phyloP scores from a whole-genome alignment of 768 basidiomycete genomes.

The Xerocomellus chrysenteron region DNA sequence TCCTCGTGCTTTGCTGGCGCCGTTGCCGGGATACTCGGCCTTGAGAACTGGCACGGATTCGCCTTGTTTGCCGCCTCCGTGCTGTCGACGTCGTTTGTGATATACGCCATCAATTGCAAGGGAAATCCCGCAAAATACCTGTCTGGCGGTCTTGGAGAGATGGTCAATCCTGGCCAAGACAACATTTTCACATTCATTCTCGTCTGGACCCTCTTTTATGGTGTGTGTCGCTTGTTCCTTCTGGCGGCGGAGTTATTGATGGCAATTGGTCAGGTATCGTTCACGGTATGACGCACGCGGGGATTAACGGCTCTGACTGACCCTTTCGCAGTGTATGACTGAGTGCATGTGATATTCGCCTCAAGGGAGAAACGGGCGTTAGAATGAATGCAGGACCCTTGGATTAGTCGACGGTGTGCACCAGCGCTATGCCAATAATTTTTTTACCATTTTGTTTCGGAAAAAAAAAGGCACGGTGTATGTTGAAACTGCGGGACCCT shows the following conservation, averaged over 20 bases:
- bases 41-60: constrained; percentile 84
- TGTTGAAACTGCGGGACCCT: constrained; percentile 14
- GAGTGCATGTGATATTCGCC: not conserved
- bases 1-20: constrained; percentile 85
- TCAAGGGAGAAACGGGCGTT: not conserved
- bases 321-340: constrained; percentile 41
- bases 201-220: constrained; percentile 93
- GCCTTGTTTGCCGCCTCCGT: constrained; percentile 70
- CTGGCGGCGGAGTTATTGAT: constrained; percentile 2
- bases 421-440: not conserved
- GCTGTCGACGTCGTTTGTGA: constrained; percentile 61
- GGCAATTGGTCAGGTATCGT: constrained; percentile 39
- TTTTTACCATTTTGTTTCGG: not conserved
- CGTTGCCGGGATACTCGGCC: constrained; percentile 83
- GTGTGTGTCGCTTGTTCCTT: constrained; percentile 42
- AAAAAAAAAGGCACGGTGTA: not conserved
- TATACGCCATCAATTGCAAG: constrained; percentile 70
- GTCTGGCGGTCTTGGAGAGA: constrained; percentile 59
- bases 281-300: constrained; percentile 38
- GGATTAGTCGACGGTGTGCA: not conserved
- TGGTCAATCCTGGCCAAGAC: constrained; percentile 86
- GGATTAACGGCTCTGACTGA: constrained; percentile 6
- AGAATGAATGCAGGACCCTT: not conserved
- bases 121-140: constrained; percentile 63
- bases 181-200: constrained; percentile 89